Percentiles rank a stretch among this genome's conserved stretches.
These are phyloP conservation scores for Globisporangium uncinulatum DNA, from an alignment of 352 stramenopile species.

Conservation along the genomic window DNA sequence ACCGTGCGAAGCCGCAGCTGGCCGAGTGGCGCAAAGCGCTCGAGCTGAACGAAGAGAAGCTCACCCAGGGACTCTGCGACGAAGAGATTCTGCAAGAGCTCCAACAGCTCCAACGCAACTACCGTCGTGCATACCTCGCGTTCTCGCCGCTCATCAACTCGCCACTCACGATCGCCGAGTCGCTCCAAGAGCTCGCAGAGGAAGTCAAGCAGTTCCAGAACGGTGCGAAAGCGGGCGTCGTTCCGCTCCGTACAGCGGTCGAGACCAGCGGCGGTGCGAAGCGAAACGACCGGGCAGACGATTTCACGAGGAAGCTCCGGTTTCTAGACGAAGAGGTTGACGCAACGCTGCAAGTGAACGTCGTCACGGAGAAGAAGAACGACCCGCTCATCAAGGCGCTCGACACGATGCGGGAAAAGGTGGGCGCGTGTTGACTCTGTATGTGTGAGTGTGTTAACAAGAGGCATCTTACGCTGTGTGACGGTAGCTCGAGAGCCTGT, in stretches of 20 bases:
- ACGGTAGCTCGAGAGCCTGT: slow-evolving; percentile 40
- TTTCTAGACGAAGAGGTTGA: slow-evolving; percentile 65
- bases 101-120: slow-evolving; percentile 56
- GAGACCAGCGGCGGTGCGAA: slow-evolving; percentile 2
- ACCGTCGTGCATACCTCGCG: slow-evolving; percentile 53
- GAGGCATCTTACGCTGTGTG: not conserved
- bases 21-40: slow-evolving; percentile 63
- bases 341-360: slow-evolving; percentile 60
- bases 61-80: slow-evolving; percentile 41
- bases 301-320: slow-evolving; percentile 49
- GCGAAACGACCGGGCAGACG: slow-evolving; percentile 33
- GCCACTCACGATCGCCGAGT: slow-evolving; percentile 50
- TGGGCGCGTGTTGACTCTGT: slow-evolving; percentile 3
- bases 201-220: slow-evolving; percentile 55
- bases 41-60: slow-evolving; percentile 58
- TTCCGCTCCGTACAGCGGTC: slow-evolving; percentile 21
- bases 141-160: slow-evolving; percentile 56
- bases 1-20: slow-evolving; percentile 57
- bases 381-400: slow-evolving; percentile 68
- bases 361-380: slow-evolving; percentile 70
- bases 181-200: slow-evolving; percentile 45
- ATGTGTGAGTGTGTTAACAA: slow-evolving; percentile 3
- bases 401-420: slow-evolving; percentile 63
- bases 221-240: slow-evolving; percentile 35
- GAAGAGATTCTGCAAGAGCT: slow-evolving; percentile 56